Evolutionary conservation across 2,329 filamentous ascomycete genomes (phyloP).

Genomic region (Exophiala bonariae): DNA sequence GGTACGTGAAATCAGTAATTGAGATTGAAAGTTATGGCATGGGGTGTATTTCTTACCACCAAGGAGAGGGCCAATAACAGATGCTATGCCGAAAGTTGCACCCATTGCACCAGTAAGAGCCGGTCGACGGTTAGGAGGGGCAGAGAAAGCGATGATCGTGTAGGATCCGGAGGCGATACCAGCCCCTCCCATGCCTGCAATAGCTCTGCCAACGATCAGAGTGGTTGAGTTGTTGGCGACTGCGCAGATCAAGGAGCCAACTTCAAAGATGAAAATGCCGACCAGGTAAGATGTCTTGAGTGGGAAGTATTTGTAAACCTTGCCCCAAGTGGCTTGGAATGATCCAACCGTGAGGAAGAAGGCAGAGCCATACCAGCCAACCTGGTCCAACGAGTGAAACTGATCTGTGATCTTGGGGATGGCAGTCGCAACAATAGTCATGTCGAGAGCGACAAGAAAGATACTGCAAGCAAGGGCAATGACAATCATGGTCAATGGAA

Average conservation of each 20-base stretch:
- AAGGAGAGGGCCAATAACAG: conserved; percentile 32
- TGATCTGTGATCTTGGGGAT: conserved; percentile 38
- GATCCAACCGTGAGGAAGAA: conserved; percentile 37
- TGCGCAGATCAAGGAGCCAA: conserved; percentile 43
- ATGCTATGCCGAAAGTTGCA: conserved; percentile 30
- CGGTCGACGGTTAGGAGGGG: conserved; percentile 48
- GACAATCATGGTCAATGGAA: conserved; percentile 27
- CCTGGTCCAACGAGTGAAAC: conserved; percentile 33
- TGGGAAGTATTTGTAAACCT: conserved; percentile 33
- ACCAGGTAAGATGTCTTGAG: conserved; percentile 37
- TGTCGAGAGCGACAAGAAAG: conserved; percentile 30
- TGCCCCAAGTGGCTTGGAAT: conserved; percentile 36
- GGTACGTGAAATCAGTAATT: too few species aligned
- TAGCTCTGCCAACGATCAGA: conserved; percentile 42
- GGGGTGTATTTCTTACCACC: too few species aligned
- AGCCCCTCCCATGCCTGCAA: conserved; percentile 37
- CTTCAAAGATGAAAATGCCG: conserved; percentile 43
- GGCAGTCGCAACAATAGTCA: conserved; percentile 36
- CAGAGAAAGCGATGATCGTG: conserved; percentile 48
- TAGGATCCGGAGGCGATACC: conserved; percentile 38
- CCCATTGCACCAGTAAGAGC: conserved; percentile 42
- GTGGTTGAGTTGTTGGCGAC: conserved; percentile 35
- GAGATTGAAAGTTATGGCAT: too few species aligned
- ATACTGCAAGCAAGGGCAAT: conserved; percentile 22
- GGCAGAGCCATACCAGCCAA: conserved; percentile 39